A percentile compares a stretch with the other conserved stretches of the same genome.
These are phyloP conservation scores for Phytophthora megakarya DNA, from an alignment of 352 stramenopile species.

Conservation along the genomic window DNA sequence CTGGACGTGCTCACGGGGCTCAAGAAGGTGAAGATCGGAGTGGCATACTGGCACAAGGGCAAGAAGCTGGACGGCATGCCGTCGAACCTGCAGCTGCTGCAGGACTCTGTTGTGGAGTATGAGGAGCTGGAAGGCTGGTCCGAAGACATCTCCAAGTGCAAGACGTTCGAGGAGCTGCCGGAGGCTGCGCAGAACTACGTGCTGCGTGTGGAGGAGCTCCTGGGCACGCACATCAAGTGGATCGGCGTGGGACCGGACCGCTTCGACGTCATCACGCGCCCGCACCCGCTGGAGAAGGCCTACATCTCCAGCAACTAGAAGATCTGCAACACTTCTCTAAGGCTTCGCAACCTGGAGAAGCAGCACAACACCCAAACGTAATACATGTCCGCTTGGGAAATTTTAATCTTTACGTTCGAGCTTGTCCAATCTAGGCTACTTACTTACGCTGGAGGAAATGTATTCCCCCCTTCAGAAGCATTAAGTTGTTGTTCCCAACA, in stretches of 20 bases:
- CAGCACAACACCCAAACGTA: background rate
- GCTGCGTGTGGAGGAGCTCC: constrained; percentile 95
- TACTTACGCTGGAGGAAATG: too few species aligned
- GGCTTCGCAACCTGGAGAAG: background rate
- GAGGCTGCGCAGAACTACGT: constrained; percentile 96
- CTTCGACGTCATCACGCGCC: constrained; percentile 93
- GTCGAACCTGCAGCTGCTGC: constrained; percentile 92
- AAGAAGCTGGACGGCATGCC: constrained; percentile 95
- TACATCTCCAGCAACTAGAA: constrained; percentile 38
- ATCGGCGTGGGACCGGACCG: constrained; percentile 97
- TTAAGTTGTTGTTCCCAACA: too few species aligned
- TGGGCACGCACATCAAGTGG: constrained; percentile 97
- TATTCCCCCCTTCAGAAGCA: too few species aligned
- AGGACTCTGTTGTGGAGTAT: constrained; percentile 96
- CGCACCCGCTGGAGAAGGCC: constrained; percentile 79
- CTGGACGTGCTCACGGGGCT: constrained; percentile 99
- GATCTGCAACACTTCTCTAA: background rate
- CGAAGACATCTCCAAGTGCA: constrained; percentile 96
- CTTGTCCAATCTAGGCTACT: too few species aligned
- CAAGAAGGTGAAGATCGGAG: constrained; percentile 94
- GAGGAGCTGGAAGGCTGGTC: constrained; percentile 94
- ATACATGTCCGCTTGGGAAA: background rate
- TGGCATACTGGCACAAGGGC: constrained; percentile 95
- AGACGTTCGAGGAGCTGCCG: constrained; percentile 97
- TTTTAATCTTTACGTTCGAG: background rate